Percentiles rank a stretch among this genome's conserved stretches.
phyloP scores from a whole-genome alignment of 1,139 yeast genomes.

The Nematodospora anomalae region DNA sequence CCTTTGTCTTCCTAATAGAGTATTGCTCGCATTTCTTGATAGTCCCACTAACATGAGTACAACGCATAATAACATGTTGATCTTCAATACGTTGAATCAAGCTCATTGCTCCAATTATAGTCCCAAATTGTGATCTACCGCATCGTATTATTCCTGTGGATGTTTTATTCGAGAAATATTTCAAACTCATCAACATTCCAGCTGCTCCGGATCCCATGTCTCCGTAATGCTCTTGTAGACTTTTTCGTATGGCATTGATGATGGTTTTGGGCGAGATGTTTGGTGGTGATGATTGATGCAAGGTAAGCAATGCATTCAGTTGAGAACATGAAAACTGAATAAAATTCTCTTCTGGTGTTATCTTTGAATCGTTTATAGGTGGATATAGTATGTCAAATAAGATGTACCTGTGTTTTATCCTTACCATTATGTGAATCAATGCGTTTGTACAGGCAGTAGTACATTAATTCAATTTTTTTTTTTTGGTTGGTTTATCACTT shows the following conservation, averaged over 20 bases:
- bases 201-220: conserved; percentile 75
- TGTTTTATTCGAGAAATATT: conserved; percentile 79
- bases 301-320: conserved; percentile 38
- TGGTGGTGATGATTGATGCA: conserved; percentile 52
- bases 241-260: conserved; percentile 52
- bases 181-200: conserved; percentile 59
- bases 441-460: neutral
- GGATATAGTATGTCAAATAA: conserved; percentile 80
- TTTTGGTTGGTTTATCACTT: neutral
- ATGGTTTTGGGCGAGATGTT: conserved; percentile 47
- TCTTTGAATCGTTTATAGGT: conserved; percentile 20
- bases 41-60: conserved; percentile 80
- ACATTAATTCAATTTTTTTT: neutral
- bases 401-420: conserved; percentile 81
- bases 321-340: conserved; percentile 26
- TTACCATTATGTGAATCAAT: conserved; percentile 58
- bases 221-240: conserved; percentile 65
- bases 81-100: conserved; percentile 58
- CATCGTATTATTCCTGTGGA: conserved; percentile 85
- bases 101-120: conserved; percentile 69
- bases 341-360: conserved; percentile 19
- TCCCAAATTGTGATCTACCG: conserved; percentile 60
- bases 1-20: conserved; percentile 49
- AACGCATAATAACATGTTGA: conserved; percentile 55
- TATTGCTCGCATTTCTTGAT: conserved; percentile 79